Conservation (phyloP, 352 stramenopile species). For the Pythium rhizo-oryzae region DNA sequence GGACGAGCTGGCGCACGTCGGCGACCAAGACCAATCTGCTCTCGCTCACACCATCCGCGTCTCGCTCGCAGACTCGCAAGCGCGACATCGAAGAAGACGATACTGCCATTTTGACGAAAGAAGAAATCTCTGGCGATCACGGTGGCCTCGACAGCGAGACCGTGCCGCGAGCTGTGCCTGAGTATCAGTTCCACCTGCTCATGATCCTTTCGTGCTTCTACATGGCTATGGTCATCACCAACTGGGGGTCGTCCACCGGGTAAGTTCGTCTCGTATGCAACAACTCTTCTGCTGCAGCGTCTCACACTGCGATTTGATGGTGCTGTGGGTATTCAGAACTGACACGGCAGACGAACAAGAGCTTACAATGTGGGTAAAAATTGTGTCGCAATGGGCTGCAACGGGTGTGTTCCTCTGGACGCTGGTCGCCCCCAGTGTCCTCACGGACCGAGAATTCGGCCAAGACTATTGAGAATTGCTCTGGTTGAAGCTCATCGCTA, state of each 20-base stretch:
- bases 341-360: constrained; percentile 52
- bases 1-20: constrained; percentile 70
- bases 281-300: background rate
- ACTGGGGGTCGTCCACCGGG: constrained; percentile 69
- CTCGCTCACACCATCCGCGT: constrained; percentile 37
- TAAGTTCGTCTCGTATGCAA: constrained; percentile 10
- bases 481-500: background rate
- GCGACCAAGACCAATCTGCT: constrained; percentile 63
- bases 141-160: background rate
- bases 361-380: constrained; percentile 95
- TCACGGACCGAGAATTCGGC: constrained; percentile 93
- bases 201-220: constrained; percentile 81
- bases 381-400: constrained; percentile 91
- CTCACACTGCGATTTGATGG: background rate
- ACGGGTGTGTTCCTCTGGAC: constrained; percentile 95
- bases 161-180: constrained; percentile 32
- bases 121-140: constrained; percentile 2
- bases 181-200: constrained; percentile 77
- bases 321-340: constrained; percentile 26
- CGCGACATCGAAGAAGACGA: background rate
- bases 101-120: constrained; percentile 11
- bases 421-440: constrained; percentile 89
- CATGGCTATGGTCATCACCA: constrained; percentile 85
- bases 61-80: background rate
- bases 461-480: background rate